Percentiles rank a stretch among this genome's conserved stretches.
Conservation (phyloP, 768 basidiomycete genomes). For the Lactarius hatsudake region DNA sequence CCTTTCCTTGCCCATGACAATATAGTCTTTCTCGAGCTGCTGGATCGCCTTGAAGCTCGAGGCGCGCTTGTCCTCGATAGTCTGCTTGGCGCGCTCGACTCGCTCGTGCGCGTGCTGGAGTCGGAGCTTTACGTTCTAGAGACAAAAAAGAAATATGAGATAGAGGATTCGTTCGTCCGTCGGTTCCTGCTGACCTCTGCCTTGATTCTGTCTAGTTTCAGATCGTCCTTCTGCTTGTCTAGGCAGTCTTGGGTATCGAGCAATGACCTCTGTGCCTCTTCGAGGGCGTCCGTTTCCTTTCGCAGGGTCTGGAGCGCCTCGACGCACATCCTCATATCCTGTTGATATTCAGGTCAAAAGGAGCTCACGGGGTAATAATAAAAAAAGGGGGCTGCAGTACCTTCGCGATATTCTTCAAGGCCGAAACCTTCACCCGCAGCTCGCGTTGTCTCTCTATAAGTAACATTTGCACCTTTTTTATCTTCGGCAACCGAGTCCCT, state of each 20-base stretch:
- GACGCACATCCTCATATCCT: slow-evolving; percentile 71
- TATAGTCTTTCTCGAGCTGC: slow-evolving; percentile 73
- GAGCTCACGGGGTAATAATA: slow-evolving; percentile 8
- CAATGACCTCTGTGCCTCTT: slow-evolving; percentile 63
- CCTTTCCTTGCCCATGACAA: slow-evolving; percentile 72
- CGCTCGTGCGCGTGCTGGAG: slow-evolving; percentile 82
- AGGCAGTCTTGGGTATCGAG: slow-evolving; percentile 64
- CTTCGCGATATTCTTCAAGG: slow-evolving; percentile 72
- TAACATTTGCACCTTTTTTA: slow-evolving; percentile 57
- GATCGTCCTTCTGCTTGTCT: slow-evolving; percentile 72
- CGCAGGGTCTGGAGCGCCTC: slow-evolving; percentile 77
- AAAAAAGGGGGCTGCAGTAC: slow-evolving; percentile 35
- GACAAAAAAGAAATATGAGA: not conserved
- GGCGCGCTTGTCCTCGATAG: slow-evolving; percentile 74
- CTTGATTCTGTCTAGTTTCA: slow-evolving; percentile 61
- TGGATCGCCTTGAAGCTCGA: slow-evolving; percentile 74
- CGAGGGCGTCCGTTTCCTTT: slow-evolving; percentile 61
- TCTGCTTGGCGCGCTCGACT: slow-evolving; percentile 71
- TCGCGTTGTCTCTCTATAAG: slow-evolving; percentile 70
- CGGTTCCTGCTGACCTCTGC: slow-evolving; percentile 47
- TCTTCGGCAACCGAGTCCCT: slow-evolving; percentile 63
- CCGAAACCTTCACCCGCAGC: slow-evolving; percentile 68
- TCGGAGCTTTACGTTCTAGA: slow-evolving; percentile 54
- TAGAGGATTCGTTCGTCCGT: not conserved
- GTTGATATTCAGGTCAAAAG: not conserved